Evolutionary conservation across 2,329 filamentous ascomycete species (phyloP).

Genomic region (Emergomyces pasteurianus): DNA sequence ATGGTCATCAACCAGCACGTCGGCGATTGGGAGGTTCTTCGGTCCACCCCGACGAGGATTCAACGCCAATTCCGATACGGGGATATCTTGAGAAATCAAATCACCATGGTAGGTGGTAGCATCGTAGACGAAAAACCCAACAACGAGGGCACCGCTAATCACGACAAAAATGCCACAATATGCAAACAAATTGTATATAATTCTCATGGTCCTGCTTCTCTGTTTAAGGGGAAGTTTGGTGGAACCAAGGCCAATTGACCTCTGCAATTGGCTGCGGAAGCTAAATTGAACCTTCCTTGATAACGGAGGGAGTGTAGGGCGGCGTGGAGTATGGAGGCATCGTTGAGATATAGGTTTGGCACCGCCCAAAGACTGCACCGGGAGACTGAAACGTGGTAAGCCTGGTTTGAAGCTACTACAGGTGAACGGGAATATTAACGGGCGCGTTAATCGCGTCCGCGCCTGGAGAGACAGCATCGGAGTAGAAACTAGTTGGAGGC

Average conservation of each 20-base stretch:
- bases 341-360: neutral
- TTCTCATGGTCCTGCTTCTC: conserved; percentile 27
- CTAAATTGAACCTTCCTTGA: neutral
- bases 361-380: neutral
- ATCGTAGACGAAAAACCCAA: conserved; percentile 89
- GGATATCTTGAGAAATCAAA: conserved; percentile 55
- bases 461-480: neutral
- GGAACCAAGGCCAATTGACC: conserved; percentile 14
- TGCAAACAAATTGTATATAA: conserved; percentile 58
- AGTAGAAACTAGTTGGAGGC: neutral
- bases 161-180: conserved; percentile 64
- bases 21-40: conserved; percentile 87
- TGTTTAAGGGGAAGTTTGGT: conserved; percentile 20
- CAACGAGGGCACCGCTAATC: conserved; percentile 55
- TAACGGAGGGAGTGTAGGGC: conserved; percentile 12
- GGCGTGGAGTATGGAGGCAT: conserved; percentile 14
- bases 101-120: conserved; percentile 76
- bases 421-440: neutral
- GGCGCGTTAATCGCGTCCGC: neutral
- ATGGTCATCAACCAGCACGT: conserved; percentile 79
- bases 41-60: conserved; percentile 73
- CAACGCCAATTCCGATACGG: conserved; percentile 73
- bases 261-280: neutral
- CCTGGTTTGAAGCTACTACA: neutral
- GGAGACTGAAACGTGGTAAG: neutral